These are phyloP conservation scores for Podila epigama DNA, from an alignment of 192 early-diverging fungal species.

Conservation along the genomic window DNA sequence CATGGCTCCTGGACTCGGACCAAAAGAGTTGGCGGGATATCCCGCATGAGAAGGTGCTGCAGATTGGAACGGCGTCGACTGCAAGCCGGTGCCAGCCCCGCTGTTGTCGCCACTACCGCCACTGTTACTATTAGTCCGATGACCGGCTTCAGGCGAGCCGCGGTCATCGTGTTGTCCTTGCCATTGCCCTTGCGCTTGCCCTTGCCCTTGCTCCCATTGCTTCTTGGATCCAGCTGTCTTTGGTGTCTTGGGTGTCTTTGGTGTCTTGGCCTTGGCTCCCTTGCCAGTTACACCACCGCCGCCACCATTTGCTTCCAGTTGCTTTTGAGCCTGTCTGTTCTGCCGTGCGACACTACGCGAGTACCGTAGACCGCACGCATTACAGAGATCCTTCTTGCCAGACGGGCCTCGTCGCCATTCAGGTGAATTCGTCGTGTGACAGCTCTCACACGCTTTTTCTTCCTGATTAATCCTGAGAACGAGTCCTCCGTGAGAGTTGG, in stretches of 20 bases:
- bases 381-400: slow-evolving; percentile 65
- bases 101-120: too few relatives aligned
- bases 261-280: slow-evolving; percentile 12
- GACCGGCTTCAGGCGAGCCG: neutral
- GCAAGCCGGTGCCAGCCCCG: too few relatives aligned
- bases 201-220: neutral
- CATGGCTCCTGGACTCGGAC: neutral
- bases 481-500: slow-evolving; percentile 11
- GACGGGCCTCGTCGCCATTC: slow-evolving; percentile 65
- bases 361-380: slow-evolving; percentile 64
- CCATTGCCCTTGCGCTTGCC: neutral
- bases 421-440: slow-evolving; percentile 58
- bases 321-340: slow-evolving; percentile 50
- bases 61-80: neutral
- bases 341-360: slow-evolving; percentile 51
- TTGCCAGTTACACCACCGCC: too few relatives aligned
- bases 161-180: neutral
- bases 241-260: slow-evolving; percentile 15
- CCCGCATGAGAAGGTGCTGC: neutral
- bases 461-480: slow-evolving; percentile 24
- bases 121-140: too few relatives aligned
- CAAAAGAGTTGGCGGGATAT: neutral
- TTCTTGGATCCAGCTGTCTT: slow-evolving; percentile 10
- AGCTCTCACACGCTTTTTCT: slow-evolving; percentile 53
- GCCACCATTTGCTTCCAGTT: too few relatives aligned